phyloP scores from a whole-genome alignment of 208 protist species.

The Wallacemonas sp. region DNA sequence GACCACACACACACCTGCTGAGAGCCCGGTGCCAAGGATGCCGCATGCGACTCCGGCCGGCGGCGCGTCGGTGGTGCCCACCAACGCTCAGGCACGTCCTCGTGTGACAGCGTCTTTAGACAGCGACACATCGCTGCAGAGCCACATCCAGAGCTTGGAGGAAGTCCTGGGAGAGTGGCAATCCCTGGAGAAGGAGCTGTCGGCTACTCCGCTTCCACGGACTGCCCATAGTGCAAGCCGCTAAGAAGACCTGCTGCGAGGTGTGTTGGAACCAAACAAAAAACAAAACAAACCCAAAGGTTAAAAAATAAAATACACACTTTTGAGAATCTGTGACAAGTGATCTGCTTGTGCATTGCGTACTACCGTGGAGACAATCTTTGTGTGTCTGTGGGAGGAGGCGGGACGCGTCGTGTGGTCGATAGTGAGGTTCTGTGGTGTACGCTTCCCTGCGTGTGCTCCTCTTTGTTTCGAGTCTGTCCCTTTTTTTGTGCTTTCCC shows the following conservation, averaged over 20 bases:
- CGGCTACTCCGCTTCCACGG: neutral
- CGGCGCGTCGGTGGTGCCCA: too few relatives aligned
- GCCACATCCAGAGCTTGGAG: constrained; percentile 40
- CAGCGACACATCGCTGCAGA: constrained; percentile 10
- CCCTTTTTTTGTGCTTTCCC: too few relatives aligned
- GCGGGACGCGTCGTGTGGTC: too few relatives aligned
- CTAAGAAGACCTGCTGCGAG: neutral
- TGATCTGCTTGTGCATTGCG: too few relatives aligned
- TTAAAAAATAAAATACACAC: too few relatives aligned
- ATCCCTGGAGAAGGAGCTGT: constrained; percentile 43
- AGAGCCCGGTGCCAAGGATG: neutral
- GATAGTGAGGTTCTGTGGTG: too few relatives aligned
- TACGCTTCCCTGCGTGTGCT: neutral
- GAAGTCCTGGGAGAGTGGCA: constrained; percentile 53
- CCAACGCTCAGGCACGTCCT: neutral
- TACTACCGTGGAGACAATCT: too few relatives aligned
- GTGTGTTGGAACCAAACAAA: too few relatives aligned
- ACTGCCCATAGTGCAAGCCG: neutral
- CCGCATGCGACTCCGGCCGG: too few relatives aligned
- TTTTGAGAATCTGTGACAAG: too few relatives aligned
- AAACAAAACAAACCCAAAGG: too few relatives aligned
- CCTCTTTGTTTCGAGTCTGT: neutral
- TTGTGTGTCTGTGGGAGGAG: too few relatives aligned
- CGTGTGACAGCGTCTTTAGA: constrained; percentile 6
- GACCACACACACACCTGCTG: neutral